Evolutionary conservation across 2,329 filamentous ascomycete species (phyloP).

Genomic region (Curvularia lunata): DNA sequence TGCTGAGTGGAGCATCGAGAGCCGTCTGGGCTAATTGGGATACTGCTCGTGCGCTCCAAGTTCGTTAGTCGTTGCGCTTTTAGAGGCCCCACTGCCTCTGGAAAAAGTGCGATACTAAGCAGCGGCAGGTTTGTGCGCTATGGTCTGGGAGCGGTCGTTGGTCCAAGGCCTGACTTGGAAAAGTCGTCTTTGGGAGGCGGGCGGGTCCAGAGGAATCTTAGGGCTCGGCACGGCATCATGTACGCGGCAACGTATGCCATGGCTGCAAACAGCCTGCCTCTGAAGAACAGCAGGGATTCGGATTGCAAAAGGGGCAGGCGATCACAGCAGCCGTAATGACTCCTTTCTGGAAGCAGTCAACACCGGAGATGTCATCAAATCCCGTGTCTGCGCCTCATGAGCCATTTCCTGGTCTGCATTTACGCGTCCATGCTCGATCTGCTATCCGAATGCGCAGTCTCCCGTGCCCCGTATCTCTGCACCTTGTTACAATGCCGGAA

Average conservation of each 20-base stretch:
- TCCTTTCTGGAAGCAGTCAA: slow-evolving; percentile 2
- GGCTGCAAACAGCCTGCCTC: not conserved
- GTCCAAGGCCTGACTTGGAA: slow-evolving; percentile 10
- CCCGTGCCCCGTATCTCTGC: slow-evolving; percentile 1
- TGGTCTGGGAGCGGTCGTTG: not conserved
- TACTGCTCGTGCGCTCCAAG: not conserved
- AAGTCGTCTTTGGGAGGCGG: not conserved
- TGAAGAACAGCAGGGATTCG: slow-evolving; percentile 3
- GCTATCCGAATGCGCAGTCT: slow-evolving; percentile 2
- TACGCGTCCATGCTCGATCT: not conserved
- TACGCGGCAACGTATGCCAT: slow-evolving; percentile 1
- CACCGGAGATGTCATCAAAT: slow-evolving; percentile 1
- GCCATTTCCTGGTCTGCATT: slow-evolving; percentile 6
- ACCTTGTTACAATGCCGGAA: not conserved
- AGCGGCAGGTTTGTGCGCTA: not conserved
- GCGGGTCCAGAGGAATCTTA: not conserved
- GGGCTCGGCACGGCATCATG: slow-evolving; percentile 11
- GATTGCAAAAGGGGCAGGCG: slow-evolving; percentile 8
- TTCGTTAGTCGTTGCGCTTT: not conserved
- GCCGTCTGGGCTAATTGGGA: slow-evolving; percentile 1
- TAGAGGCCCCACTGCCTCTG: not conserved
- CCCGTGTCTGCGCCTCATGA: slow-evolving; percentile 10
- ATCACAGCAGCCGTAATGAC: slow-evolving; percentile 1
- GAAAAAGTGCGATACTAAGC: not conserved
- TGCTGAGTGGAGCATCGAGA: slow-evolving; percentile 9